Evolutionary conservation across 106 monocot species (phyloP).

Genomic region (Platanthera zijinensis): DNA sequence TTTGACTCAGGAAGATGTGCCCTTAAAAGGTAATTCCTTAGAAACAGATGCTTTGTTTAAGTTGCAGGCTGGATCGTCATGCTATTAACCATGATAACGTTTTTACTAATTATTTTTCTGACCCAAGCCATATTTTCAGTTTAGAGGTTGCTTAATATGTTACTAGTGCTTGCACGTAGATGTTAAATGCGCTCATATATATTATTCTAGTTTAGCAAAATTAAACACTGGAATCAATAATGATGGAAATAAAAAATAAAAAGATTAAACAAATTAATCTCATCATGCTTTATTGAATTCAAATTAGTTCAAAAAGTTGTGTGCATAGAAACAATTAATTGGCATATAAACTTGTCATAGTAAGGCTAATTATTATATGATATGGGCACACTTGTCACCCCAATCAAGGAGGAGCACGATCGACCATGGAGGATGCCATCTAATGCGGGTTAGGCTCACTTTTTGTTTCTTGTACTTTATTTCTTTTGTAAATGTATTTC

Average conservation of each 20-base stretch:
- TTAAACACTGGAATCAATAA: not conserved
- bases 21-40: constrained; percentile 60
- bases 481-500: no score
- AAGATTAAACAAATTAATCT: not conserved
- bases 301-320: not conserved
- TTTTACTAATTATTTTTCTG: not conserved
- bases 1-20: constrained; percentile 70
- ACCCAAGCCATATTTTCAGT: not conserved
- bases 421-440: no score
- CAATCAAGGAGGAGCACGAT: no score
- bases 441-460: no score
- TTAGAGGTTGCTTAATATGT: not conserved
- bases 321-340: not conserved
- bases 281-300: not conserved
- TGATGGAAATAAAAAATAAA: not conserved
- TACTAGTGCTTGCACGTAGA: not conserved
- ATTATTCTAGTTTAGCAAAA: not conserved
- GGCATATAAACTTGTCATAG: not conserved
- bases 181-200: not conserved
- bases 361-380: no score
- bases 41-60: not conserved
- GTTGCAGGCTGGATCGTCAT: not conserved
- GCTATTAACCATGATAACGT: constrained; percentile 3
- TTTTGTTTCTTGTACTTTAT: no score
- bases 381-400: no score